These are phyloP conservation scores for Alternaria sp. DNA, from an alignment of 2,329 filamentous ascomycete species.

Conservation along the genomic window DNA sequence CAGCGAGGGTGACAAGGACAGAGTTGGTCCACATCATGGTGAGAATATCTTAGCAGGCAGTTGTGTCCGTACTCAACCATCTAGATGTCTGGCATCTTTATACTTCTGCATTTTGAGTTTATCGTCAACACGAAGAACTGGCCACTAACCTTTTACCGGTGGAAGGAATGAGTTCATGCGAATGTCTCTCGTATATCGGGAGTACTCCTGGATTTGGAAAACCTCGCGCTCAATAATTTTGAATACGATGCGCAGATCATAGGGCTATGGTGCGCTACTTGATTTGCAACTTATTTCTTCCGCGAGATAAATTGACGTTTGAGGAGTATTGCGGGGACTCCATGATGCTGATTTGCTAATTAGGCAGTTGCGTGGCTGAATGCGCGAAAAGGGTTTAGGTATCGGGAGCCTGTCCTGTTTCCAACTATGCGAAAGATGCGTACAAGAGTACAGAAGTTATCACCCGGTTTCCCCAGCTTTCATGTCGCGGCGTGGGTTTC, in stretches of 20 bases:
- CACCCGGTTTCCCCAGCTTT: neutral
- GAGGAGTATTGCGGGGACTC: neutral
- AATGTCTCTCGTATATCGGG: neutral
- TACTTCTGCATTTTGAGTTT: neutral
- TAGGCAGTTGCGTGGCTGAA: neutral
- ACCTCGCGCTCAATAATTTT: constrained; percentile 1
- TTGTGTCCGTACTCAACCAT: neutral
- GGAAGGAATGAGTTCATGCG: constrained; percentile 2
- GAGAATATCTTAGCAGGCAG: neutral
- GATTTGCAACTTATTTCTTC: constrained; percentile 8
- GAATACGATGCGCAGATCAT: neutral
- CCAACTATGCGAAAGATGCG: neutral
- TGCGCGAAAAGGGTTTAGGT: neutral
- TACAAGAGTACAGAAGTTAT: neutral
- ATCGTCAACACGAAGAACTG: neutral
- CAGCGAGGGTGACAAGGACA: constrained; percentile 15
- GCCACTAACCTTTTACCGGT: constrained; percentile 11
- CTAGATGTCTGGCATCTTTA: neutral
- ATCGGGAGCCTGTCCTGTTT: neutral
- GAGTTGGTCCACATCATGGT: constrained; percentile 14
- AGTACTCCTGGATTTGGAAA: constrained; percentile 7
- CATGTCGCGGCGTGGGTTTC: neutral
- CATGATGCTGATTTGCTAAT: neutral
- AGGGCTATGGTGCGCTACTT: neutral
- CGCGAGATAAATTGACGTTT: constrained; percentile 6